Base-by-base conservation (phyloP, 768 basidiomycete species). In the Strobilomyces dryophilus region DNA sequence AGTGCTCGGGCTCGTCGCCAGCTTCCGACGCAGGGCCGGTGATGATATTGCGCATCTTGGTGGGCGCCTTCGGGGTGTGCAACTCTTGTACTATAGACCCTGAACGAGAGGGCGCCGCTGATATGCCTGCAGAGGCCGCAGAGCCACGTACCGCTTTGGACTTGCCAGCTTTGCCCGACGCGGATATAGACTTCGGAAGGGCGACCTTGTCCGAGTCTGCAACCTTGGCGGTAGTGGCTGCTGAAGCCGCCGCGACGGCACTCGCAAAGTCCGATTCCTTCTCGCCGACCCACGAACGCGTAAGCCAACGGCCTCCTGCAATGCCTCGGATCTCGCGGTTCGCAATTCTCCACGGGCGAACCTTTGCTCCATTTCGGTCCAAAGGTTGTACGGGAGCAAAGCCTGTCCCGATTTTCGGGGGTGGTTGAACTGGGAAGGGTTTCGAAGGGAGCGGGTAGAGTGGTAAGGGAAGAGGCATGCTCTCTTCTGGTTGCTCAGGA, bases 261-360 rank as follows among this genome's bases (percentile, higher is more conserved):
- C 69, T 60, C 8, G 83, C 79, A 53, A 78, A 83, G 46, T 85
- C 79, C 10, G 87, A 89, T 47, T 89, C 87, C 66, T 87, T 89
- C 55, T 84, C 84, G 21, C 89, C 89, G n/a, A 89, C 86, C 88
- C 88, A 92, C n/a, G 85, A 71, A 31, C 78, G 79, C 7, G 82
- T 72, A 59, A 90, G 85, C 89, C 89, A 92, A 37, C 89, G 81
- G 1, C 89, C 89, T 12, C 89, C 89, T 18, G 84, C 89, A 47
- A 92, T 89, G 8, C 89, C 89, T 35, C 87, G 77, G 47, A 92
- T 81, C 70, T 91, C 89, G 39, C 89, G 81, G 52, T 84, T 79
- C 8, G 87, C 88, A 39, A 78, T 63, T 36, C 87, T 80, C 89
- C 89, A 92, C 53, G 79, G 83, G 29, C 89, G 80, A 24, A 80